Evolutionary conservation across 1,139 yeast species (phyloP).

Genomic region (Yarrowia galli): DNA sequence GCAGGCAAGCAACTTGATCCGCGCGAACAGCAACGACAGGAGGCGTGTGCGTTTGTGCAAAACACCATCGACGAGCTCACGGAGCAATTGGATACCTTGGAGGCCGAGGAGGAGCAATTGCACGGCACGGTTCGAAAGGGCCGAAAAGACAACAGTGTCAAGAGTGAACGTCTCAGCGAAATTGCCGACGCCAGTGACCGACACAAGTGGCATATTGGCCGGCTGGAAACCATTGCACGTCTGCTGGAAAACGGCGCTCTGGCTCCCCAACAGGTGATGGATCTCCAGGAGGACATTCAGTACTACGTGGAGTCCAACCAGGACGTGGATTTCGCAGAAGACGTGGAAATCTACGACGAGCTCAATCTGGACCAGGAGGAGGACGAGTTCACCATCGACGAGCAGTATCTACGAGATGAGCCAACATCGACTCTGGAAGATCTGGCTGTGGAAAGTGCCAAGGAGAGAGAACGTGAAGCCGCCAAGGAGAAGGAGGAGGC

Average conservation of each 20-base stretch:
- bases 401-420: conserved; percentile 53
- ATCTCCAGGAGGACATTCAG: conserved; percentile 85
- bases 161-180: conserved; percentile 65
- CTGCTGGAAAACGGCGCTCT: conserved; percentile 82
- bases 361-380: conserved; percentile 77
- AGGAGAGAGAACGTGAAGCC: conserved; percentile 30
- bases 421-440: conserved; percentile 51
- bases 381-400: conserved; percentile 60
- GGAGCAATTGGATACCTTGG: conserved; percentile 79
- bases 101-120: conserved; percentile 74
- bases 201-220: conserved; percentile 78
- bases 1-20: conserved; percentile 64
- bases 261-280: conserved; percentile 81
- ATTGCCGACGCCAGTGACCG: conserved; percentile 72
- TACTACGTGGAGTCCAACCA: conserved; percentile 95
- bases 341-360: conserved; percentile 91
- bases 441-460: conserved; percentile 49
- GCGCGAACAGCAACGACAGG: conserved; percentile 79
- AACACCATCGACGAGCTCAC: conserved; percentile 82
- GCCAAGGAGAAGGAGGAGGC: conserved; percentile 37
- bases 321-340: conserved; percentile 95
- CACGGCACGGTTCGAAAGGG: conserved; percentile 61
- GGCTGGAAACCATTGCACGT: conserved; percentile 78
- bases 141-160: conserved; percentile 61
- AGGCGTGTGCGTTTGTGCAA: conserved; percentile 74